A percentile compares a stretch with the other conserved stretches of the same genome.
Conservation (phyloP, 2,329 filamentous ascomycete genomes). For the Aotearoamyces nothofagi region DNA sequence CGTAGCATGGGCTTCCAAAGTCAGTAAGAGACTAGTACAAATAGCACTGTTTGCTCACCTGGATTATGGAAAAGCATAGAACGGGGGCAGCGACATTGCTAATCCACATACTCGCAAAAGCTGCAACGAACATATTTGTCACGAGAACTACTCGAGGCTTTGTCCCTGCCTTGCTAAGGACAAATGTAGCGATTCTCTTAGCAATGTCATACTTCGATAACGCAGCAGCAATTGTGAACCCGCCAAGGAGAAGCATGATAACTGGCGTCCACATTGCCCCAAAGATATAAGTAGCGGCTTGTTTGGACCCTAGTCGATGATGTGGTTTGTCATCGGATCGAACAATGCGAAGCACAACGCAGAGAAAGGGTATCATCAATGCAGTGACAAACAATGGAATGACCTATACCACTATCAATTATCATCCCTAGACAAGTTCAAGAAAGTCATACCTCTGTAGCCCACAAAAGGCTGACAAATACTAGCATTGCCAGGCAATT, state of each 20-base stretch:
- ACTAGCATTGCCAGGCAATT: constrained; percentile 90
- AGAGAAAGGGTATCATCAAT: constrained; percentile 82
- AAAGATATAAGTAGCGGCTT: constrained; percentile 74
- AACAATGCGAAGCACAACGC: constrained; percentile 74
- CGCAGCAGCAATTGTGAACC: constrained; percentile 90
- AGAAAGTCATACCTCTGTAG: constrained; percentile 58
- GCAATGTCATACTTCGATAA: constrained; percentile 96
- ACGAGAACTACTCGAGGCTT: constrained; percentile 76
- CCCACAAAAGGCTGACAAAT: constrained; percentile 90
- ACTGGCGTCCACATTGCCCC: constrained; percentile 98
- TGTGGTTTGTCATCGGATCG: constrained; percentile 59
- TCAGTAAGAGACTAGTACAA: constrained; percentile 2
- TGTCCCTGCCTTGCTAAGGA: constrained; percentile 91
- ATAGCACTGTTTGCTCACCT: constrained; percentile 34
- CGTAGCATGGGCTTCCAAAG: constrained; percentile 65
- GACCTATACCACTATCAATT: constrained; percentile 36
- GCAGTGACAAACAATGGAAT: constrained; percentile 97
- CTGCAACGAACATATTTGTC: constrained; percentile 98
- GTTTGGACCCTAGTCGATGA: constrained; percentile 59
- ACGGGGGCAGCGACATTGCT: constrained; percentile 96
- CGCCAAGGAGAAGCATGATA: constrained; percentile 93
- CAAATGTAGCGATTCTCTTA: constrained; percentile 90
- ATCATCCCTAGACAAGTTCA: constrained; percentile 8
- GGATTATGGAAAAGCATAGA: constrained; percentile 93
- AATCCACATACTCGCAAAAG: constrained; percentile 97